Conservation (phyloP, 805 yeast genomes). For the Ogataea saltuana region DNA sequence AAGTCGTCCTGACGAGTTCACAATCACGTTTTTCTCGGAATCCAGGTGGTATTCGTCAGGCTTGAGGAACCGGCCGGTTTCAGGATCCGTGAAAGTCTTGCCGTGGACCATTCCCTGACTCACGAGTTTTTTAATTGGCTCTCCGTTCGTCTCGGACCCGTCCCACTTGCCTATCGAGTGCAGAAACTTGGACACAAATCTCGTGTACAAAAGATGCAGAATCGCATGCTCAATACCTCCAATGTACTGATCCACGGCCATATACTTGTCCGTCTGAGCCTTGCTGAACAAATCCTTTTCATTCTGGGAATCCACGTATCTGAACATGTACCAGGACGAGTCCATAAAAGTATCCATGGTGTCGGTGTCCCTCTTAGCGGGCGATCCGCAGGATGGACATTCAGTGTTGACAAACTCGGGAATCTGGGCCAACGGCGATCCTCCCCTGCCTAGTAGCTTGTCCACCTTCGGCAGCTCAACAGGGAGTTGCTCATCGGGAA, state of each 20-base stretch:
- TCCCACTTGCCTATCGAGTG: slow-evolving; percentile 68
- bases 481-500: slow-evolving; percentile 85
- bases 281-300: slow-evolving; percentile 50
- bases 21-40: slow-evolving; percentile 43
- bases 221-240: slow-evolving; percentile 99
- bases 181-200: slow-evolving; percentile 83
- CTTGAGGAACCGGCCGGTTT: slow-evolving; percentile 69
- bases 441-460: slow-evolving; percentile 45
- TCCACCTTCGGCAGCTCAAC: slow-evolving; percentile 68
- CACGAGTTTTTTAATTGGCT: slow-evolving; percentile 77
- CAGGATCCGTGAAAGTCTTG: slow-evolving; percentile 72
- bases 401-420: slow-evolving; percentile 67
- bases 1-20: slow-evolving; percentile 48
- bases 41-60: slow-evolving; percentile 66
- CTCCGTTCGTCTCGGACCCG: slow-evolving; percentile 58
- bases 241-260: slow-evolving; percentile 89
- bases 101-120: slow-evolving; percentile 99
- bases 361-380: slow-evolving; percentile 88
- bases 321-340: slow-evolving; percentile 93
- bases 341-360: slow-evolving; percentile 99
- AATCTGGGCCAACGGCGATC: slow-evolving; percentile 69
- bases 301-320: slow-evolving; percentile 79
- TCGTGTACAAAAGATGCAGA: slow-evolving; percentile 79
- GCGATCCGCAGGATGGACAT: slow-evolving; percentile 78
- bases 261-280: slow-evolving; percentile 46